Evolutionary conservation across 306 rosid genomes (phyloP).

Genomic region (Cucurbita moschata): DNA sequence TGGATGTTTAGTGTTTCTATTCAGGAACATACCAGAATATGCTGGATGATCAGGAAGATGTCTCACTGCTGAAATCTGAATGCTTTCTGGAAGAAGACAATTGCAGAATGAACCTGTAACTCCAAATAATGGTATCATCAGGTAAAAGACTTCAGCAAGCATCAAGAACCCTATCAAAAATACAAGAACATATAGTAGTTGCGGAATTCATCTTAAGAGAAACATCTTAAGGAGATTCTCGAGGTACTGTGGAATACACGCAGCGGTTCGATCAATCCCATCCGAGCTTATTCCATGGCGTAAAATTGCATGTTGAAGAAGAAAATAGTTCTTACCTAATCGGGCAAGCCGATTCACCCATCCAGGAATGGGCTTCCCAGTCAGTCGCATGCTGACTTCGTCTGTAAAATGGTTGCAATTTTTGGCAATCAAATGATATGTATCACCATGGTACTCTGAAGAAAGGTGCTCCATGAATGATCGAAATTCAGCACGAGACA

Average conservation of each 20-base stretch:
- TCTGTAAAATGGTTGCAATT: conserved; percentile 91
- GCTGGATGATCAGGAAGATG: conserved; percentile 64
- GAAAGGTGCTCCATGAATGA: conserved; percentile 70
- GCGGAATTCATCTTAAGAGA: too few species aligned
- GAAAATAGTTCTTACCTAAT: conserved; percentile 45
- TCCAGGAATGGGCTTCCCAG: conserved; percentile 82
- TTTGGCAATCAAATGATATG: conserved; percentile 84
- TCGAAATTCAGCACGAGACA: conserved; percentile 59
- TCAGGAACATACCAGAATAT: conserved; percentile 42
- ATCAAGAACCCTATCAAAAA: not conserved
- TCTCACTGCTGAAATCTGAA: conserved; percentile 64
- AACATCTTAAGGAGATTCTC: not conserved
- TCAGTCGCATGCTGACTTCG: conserved; percentile 71
- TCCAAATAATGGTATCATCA: conserved; percentile 22
- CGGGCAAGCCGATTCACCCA: conserved; percentile 95
- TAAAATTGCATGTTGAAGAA: not conserved
- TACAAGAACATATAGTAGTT: not conserved
- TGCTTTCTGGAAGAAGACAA: conserved; percentile 85
- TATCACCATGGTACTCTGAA: conserved; percentile 75
- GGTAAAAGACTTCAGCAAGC: conserved; percentile 12
- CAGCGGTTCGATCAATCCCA: not conserved
- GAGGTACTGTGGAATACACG: not conserved
- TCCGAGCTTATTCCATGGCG: not conserved
- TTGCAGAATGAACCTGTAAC: conserved; percentile 88
- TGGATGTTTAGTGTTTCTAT: not conserved